Evolutionary conservation across 2,329 filamentous ascomycete genomes (phyloP).

Genomic region (Moelleriella libera): DNA sequence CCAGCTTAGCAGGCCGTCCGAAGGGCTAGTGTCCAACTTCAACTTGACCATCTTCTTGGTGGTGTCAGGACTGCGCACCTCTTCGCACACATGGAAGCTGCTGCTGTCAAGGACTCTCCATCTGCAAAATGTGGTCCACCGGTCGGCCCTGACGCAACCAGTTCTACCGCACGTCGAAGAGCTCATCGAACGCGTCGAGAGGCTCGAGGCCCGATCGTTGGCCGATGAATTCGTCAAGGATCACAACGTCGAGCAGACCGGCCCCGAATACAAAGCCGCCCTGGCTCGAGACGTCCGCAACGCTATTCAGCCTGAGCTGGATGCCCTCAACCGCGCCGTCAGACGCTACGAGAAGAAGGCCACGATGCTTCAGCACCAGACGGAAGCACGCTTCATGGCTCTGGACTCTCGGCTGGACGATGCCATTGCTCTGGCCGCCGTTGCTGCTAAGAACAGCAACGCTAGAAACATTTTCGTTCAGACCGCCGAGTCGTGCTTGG

Average conservation of each 20-base stretch:
- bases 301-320: slow-evolving; percentile 64
- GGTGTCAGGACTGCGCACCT: slow-evolving; percentile 71
- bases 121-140: slow-evolving; percentile 58
- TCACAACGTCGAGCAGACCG: slow-evolving; percentile 15
- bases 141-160: slow-evolving; percentile 25
- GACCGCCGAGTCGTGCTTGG: slow-evolving; percentile 20
- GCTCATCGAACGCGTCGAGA: slow-evolving; percentile 51
- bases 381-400: slow-evolving; percentile 58
- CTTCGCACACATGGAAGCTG: slow-evolving; percentile 69
- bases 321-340: slow-evolving; percentile 77
- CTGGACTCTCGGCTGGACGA: slow-evolving; percentile 63
- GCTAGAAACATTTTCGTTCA: slow-evolving; percentile 21
- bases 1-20: slow-evolving; percentile 70
- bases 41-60: slow-evolving; percentile 85
- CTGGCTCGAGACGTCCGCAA: slow-evolving; percentile 46
- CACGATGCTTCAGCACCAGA: slow-evolving; percentile 59
- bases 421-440: slow-evolving; percentile 66
- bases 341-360: slow-evolving; percentile 85
- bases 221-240: slow-evolving; percentile 10
- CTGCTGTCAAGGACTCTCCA: slow-evolving; percentile 67
- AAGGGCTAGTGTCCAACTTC: slow-evolving; percentile 81
- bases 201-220: slow-evolving; percentile 44
- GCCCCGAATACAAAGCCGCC: slow-evolving; percentile 25
- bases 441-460: slow-evolving; percentile 43
- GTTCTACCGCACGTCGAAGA: slow-evolving; percentile 31